These are phyloP conservation scores for Penicillium sp. DNA, from an alignment of 2,329 filamentous ascomycete genomes.

Conservation along the genomic window DNA sequence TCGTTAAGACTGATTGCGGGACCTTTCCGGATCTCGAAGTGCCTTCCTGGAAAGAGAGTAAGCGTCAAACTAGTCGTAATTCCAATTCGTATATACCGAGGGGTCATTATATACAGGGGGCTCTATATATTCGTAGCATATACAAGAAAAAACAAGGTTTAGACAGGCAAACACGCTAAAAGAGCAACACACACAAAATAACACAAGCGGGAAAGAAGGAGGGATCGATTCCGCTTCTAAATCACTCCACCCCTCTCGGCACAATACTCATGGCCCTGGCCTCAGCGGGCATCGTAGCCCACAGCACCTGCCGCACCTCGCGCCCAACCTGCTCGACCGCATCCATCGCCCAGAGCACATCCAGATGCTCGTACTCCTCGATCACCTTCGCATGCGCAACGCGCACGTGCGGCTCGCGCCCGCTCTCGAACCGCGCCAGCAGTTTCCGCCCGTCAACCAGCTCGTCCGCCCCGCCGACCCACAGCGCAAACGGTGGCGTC, in stretches of 20 bases:
- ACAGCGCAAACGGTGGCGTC: conserved; percentile 82
- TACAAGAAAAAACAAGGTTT: background rate
- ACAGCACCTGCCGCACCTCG: conserved; percentile 80
- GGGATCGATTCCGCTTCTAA: too few relatives aligned
- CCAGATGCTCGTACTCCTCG: conserved; percentile 88
- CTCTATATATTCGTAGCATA: background rate
- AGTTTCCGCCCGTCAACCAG: conserved; percentile 82
- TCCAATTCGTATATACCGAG: background rate
- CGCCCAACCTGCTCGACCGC: conserved; percentile 79
- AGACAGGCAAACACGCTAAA: background rate
- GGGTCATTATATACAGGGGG: background rate
- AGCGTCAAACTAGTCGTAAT: background rate
- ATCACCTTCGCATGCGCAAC: conserved; percentile 84
- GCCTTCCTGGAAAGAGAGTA: background rate
- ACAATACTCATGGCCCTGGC: conserved; percentile 65
- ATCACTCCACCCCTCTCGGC: conserved; percentile 47
- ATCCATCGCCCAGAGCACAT: conserved; percentile 95
- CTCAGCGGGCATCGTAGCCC: conserved; percentile 70
- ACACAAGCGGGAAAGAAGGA: background rate
- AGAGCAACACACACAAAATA: background rate
- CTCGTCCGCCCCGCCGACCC: conserved; percentile 82
- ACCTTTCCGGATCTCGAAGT: background rate
- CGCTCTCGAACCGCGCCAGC: conserved; percentile 73
- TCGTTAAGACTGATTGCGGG: too few relatives aligned
- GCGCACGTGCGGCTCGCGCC: conserved; percentile 78